A percentile compares a stretch with the other conserved stretches of the same genome.
phyloP scores from a whole-genome alignment of 2,329 filamentous ascomycete genomes.

The Didymella exigua region DNA sequence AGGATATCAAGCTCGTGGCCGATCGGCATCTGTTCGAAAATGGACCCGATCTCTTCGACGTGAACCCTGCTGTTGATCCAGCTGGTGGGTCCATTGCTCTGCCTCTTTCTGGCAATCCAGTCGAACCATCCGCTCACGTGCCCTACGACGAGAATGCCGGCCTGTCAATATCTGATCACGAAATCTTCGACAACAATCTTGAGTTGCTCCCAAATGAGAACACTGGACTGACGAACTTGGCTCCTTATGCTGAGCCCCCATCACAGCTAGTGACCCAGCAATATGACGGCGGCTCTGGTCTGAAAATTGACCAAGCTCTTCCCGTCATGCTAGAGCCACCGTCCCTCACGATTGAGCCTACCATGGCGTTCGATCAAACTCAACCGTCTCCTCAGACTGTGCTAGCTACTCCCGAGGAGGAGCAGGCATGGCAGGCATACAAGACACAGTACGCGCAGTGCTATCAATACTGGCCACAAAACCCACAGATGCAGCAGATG shows the following conservation, averaged over 20 bases:
- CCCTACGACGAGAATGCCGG: background rate
- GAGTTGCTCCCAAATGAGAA: background rate
- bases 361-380: background rate
- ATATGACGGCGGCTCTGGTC: background rate
- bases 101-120: background rate
- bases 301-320: background rate
- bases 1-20: background rate
- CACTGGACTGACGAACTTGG: background rate
- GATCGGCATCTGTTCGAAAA: slow-evolving; percentile 1
- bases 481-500: background rate
- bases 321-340: background rate
- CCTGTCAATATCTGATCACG: background rate
- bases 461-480: background rate
- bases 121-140: background rate
- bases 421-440: background rate
- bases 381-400: background rate
- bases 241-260: background rate
- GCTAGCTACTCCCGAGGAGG: background rate
- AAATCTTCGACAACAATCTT: background rate
- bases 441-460: background rate
- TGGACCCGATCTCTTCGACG: background rate
- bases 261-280: background rate
- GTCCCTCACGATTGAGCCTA: background rate
- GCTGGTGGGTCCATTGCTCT: background rate
- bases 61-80: background rate